These are phyloP conservation scores for Melampsora abietis-canadensis DNA, from an alignment of 1,284 basidiomycete species.

Conservation along the genomic window DNA sequence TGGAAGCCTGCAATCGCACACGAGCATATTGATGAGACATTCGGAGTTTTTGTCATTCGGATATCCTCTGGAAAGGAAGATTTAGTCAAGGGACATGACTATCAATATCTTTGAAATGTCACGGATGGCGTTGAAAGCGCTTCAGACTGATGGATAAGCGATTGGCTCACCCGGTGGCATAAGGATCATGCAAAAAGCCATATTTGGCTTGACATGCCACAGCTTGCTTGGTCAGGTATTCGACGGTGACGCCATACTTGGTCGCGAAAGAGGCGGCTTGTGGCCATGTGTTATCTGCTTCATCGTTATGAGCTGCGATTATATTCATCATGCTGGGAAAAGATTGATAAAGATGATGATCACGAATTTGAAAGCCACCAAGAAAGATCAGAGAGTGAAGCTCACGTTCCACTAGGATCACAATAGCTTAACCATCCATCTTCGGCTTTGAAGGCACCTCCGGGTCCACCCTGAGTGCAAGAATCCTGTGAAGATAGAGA, in stretches of 20 bases:
- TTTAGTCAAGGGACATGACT: not conserved
- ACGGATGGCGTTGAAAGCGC: not conserved
- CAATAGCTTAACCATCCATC: conserved; percentile 40
- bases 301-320: conserved; percentile 10
- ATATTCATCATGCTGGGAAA: conserved; percentile 17
- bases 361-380: not conserved
- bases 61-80: not conserved
- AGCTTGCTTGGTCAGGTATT: conserved; percentile 35
- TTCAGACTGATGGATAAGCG: not conserved
- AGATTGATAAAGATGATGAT: not conserved
- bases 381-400: not conserved
- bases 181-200: conserved; percentile 31
- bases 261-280: conserved; percentile 5
- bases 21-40: conserved; percentile 28
- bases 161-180: not conserved
- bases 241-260: conserved; percentile 30
- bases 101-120: no score
- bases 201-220: conserved; percentile 24
- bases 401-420: conserved; percentile 1
- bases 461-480: conserved; percentile 30
- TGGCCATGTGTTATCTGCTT: conserved; percentile 22
- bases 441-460: conserved; percentile 34
- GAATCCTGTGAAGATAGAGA: conserved; percentile 2
- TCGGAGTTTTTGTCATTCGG: conserved; percentile 31
- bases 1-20: conserved; percentile 19